These are phyloP conservation scores for Ogataea angusta DNA, from an alignment of 805 yeast genomes.

Conservation along the genomic window DNA sequence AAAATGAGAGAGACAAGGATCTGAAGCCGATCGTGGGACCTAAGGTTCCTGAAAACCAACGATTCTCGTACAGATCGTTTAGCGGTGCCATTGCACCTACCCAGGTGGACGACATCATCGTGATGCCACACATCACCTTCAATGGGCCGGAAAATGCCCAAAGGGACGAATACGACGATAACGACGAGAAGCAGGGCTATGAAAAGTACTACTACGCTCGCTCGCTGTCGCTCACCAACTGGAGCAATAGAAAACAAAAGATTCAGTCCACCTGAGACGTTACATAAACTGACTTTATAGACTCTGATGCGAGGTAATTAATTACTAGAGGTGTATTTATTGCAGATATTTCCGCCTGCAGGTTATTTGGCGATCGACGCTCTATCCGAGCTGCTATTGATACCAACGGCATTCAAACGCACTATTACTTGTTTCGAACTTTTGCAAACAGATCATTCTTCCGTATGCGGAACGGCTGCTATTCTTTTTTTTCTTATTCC, in stretches of 20 bases:
- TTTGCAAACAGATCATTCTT: neutral
- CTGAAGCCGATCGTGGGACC: constrained; percentile 30
- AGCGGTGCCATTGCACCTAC: constrained; percentile 32
- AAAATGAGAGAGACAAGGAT: constrained; percentile 28
- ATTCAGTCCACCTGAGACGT: constrained; percentile 15
- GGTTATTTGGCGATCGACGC: neutral
- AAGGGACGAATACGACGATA: constrained; percentile 30
- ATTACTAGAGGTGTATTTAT: neutral
- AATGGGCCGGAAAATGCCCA: constrained; percentile 24
- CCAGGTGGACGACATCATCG: constrained; percentile 31
- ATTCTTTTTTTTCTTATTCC: neutral
- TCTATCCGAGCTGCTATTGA: neutral
- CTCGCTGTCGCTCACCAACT: constrained; percentile 27
- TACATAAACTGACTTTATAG: neutral
- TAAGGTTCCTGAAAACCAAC: constrained; percentile 24
- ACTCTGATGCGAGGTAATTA: neutral
- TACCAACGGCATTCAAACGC: neutral
- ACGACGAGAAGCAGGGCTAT: constrained; percentile 27
- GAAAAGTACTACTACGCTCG: constrained; percentile 31
- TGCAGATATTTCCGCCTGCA: neutral
- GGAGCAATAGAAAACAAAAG: constrained; percentile 23
- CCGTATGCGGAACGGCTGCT: neutral
- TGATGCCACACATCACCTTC: constrained; percentile 32
- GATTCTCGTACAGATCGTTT: constrained; percentile 30
- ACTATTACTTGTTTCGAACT: neutral